These are phyloP conservation scores for Teratosphaeria pseudoeucalypti DNA, from an alignment of 2,329 filamentous ascomycete species.

Conservation along the genomic window DNA sequence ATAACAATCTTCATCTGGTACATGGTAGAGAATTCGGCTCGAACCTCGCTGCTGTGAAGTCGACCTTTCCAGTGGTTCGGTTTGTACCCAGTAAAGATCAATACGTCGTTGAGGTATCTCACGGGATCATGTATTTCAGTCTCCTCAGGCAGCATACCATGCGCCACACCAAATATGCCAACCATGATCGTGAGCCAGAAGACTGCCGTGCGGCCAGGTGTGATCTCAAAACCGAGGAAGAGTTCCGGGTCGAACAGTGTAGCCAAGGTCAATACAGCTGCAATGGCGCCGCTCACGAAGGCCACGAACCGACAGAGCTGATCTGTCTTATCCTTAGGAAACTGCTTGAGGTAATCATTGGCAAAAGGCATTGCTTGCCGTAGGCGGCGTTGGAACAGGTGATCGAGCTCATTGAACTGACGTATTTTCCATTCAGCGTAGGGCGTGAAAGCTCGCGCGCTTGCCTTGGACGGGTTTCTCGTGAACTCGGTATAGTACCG, in stretches of 20 bases:
- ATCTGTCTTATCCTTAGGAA: slow-evolving; percentile 88
- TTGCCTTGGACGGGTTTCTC: slow-evolving; percentile 78
- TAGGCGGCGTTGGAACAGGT: slow-evolving; percentile 78
- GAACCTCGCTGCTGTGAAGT: slow-evolving; percentile 89
- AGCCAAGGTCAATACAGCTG: slow-evolving; percentile 72
- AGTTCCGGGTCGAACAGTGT: slow-evolving; percentile 84
- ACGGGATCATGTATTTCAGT: slow-evolving; percentile 86
- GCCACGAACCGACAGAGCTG: slow-evolving; percentile 75
- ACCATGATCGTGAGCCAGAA: slow-evolving; percentile 83
- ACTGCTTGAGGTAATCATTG: slow-evolving; percentile 85
- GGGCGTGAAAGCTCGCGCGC: slow-evolving; percentile 83
- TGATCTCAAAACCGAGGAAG: slow-evolving; percentile 86
- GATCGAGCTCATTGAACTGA: slow-evolving; percentile 92
- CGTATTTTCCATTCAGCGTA: slow-evolving; percentile 97
- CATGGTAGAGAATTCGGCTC: slow-evolving; percentile 75
- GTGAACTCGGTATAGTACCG: slow-evolving; percentile 97
- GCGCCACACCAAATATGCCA: slow-evolving; percentile 70
- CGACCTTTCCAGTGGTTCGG: slow-evolving; percentile 80
- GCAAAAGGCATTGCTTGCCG: slow-evolving; percentile 95
- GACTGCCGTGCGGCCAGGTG: slow-evolving; percentile 73
- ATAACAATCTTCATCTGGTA: slow-evolving; percentile 90
- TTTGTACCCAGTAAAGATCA: slow-evolving; percentile 85
- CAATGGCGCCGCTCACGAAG: slow-evolving; percentile 77
- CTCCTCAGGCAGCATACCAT: slow-evolving; percentile 74
- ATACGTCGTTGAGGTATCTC: slow-evolving; percentile 76